Conservation (phyloP, 108 stramenopile species). For the Cyclostephanos invisitatus region DNA sequence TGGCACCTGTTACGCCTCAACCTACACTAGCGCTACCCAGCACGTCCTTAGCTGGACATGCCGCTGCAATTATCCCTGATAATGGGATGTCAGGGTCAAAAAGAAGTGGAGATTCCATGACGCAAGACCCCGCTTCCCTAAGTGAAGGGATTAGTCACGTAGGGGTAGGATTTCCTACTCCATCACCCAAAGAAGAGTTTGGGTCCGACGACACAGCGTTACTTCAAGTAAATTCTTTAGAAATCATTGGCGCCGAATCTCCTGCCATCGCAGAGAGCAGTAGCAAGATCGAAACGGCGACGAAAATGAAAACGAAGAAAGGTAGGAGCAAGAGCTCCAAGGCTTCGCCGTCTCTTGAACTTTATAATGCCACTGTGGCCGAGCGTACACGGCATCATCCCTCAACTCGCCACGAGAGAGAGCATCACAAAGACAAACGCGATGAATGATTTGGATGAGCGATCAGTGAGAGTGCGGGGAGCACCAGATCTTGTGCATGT, state of each 20-base stretch:
- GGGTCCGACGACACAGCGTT: neutral
- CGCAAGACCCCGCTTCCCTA: too few relatives aligned
- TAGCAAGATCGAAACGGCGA: neutral
- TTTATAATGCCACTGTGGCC: neutral
- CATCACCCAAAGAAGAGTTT: neutral
- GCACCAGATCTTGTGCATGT: too few relatives aligned
- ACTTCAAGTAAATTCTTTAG: neutral
- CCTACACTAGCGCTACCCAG: too few relatives aligned
- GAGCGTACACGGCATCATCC: constrained; percentile 4
- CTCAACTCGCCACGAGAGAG: constrained; percentile 8
- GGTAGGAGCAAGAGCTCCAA: neutral
- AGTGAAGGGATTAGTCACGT: too few relatives aligned
- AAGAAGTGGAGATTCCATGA: too few relatives aligned
- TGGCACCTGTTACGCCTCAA: too few relatives aligned
- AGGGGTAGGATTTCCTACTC: too few relatives aligned
- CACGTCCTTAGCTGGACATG: too few relatives aligned
- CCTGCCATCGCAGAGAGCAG: neutral
- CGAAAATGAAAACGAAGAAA: neutral
- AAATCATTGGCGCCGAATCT: neutral
- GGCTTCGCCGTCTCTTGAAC: neutral
- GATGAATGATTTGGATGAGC: neutral
- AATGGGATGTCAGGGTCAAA: too few relatives aligned
- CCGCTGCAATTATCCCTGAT: too few relatives aligned
- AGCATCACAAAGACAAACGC: constrained; percentile 1
- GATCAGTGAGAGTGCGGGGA: neutral